Evolutionary conservation across 768 basidiomycete genomes (phyloP).

Genomic region (Rhizopogon vulgaris): DNA sequence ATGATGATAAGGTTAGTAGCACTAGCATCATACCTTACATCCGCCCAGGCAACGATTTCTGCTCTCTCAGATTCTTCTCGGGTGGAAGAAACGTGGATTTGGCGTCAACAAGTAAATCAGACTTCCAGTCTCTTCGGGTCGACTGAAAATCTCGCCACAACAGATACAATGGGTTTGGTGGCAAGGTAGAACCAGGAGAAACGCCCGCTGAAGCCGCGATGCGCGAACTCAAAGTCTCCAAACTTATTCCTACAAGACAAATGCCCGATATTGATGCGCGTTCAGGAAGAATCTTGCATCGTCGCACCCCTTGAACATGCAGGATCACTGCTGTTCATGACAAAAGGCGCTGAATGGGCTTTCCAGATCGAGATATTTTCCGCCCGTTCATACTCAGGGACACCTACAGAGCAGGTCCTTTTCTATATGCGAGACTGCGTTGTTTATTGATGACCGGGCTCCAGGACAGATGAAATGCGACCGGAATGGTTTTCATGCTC

Average conservation of each 20-base stretch:
- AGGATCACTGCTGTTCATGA: constrained; percentile 62
- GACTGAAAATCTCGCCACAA: not conserved
- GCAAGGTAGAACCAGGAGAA: constrained; percentile 78
- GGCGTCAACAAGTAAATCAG: constrained; percentile 48
- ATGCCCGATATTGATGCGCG: not conserved
- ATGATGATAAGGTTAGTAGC: constrained; percentile 40
- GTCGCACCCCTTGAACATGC: constrained; percentile 54
- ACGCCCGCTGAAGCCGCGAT: constrained; percentile 60
- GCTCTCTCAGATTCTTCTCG: constrained; percentile 66
- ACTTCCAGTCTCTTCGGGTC: not conserved
- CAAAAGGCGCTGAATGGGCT: constrained; percentile 46
- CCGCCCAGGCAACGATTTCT: constrained; percentile 16
- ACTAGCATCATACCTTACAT: not conserved
- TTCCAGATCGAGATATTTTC: constrained; percentile 72
- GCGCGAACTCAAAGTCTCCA: constrained; percentile 64
- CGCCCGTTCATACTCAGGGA: constrained; percentile 55
- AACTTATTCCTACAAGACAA: not conserved
- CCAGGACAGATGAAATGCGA: constrained; percentile 82
- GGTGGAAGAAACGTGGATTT: constrained; percentile 76
- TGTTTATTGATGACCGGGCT: not conserved
- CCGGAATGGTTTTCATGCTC: constrained; percentile 66
- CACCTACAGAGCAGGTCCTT: constrained; percentile 55
- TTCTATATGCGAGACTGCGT: not conserved
- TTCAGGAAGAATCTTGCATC: constrained; percentile 81
- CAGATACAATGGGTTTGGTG: constrained; percentile 88